Evolutionary conservation across 768 basidiomycete genomes (phyloP), one percentile per base, ranked within the genome.

Genomic region (Xerocomellus amylosporus): DNA sequence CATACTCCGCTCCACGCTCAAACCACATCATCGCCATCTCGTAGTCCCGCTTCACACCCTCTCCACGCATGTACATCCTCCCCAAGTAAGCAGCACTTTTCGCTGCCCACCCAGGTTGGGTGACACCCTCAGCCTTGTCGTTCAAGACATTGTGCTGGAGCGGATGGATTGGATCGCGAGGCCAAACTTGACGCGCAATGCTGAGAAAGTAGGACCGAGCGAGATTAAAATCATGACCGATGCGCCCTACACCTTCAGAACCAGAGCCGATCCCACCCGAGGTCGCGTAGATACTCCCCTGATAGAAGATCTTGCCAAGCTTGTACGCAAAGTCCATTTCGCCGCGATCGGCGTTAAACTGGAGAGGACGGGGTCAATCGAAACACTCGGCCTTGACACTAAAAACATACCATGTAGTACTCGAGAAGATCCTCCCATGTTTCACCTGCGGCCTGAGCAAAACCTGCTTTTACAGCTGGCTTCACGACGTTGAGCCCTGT

Each of bases 341-440:
- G 26, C 92, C 93, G 26, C 93, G 85, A 63, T 98, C 93, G 7
- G 96, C 92, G 47, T 98, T 97, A 72, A 96, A 99, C 88, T 96
- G 58, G 20, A 58, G 36, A 53, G 28, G 36, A 54, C 37, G 54
- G 40, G n/a, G 38, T 58, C 28, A 47, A 38, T 44, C 8, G 12
- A 37, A 22, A 15, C 3, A 19, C 13, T 28, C 0, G 31, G 15
- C 8, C 14, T 12, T 36, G 28, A 43, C 14, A 44, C 42, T 14
- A 37, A 37, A 45, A 30, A 70, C 79, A 30, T 60, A 93, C 92
- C 63, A 90, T 78, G 63, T 95, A 96, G 67, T 93, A 96, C 69
- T 97, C 92, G 30, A 97, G 75, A 46, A 96, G 82, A 64, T 97
- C 91, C 57, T 90, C 86, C 89, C 93, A 94, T 14, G 91, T 95